A percentile compares a stretch with the other conserved stretches of the same genome.
Evolutionary conservation across 305 asterid genomes (phyloP).

Genomic region (Striga hermonthica): DNA sequence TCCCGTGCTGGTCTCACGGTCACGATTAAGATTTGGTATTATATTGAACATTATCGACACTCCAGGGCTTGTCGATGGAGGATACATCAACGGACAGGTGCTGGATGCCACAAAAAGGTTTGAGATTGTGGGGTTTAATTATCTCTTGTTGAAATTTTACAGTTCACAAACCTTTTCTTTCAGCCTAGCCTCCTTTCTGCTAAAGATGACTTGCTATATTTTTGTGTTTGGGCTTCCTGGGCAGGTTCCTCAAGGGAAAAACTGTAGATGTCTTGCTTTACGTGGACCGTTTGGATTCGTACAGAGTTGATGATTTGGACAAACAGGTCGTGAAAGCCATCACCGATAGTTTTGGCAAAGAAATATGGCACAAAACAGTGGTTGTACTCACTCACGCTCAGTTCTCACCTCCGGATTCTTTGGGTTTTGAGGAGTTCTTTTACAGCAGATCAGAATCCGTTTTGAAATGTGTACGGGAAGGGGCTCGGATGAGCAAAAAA

Average conservation of each 20-base stretch:
- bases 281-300: conserved; percentile 94
- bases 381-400: conserved; percentile 97
- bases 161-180: background rate
- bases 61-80: conserved; percentile 95
- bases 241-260: conserved; percentile 82
- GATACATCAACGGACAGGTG: conserved; percentile 74
- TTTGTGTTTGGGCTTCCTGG: conserved; percentile 38
- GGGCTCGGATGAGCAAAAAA: conserved; percentile 62
- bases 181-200: background rate
- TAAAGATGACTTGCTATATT: conserved; percentile 11
- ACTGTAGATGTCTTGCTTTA: conserved; percentile 90
- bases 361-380: conserved; percentile 75
- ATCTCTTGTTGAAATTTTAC: background rate
- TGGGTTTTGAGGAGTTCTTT: conserved; percentile 78
- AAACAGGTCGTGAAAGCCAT: conserved; percentile 84
- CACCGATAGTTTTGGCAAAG: conserved; percentile 78
- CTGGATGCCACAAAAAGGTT: conserved; percentile 80
- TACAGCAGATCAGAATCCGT: conserved; percentile 82
- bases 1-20: conserved; percentile 83
- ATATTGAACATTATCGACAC: conserved; percentile 80
- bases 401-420: conserved; percentile 96
- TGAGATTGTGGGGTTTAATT: conserved; percentile 29
- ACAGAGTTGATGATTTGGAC: conserved; percentile 94
- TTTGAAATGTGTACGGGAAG: conserved; percentile 70
- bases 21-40: conserved; percentile 68